Evolutionary conservation across 495 filamentous ascomycete species (phyloP), one percentile per base, ranked within the genome.

Genomic region (Astrothelium subdiscretum): DNA sequence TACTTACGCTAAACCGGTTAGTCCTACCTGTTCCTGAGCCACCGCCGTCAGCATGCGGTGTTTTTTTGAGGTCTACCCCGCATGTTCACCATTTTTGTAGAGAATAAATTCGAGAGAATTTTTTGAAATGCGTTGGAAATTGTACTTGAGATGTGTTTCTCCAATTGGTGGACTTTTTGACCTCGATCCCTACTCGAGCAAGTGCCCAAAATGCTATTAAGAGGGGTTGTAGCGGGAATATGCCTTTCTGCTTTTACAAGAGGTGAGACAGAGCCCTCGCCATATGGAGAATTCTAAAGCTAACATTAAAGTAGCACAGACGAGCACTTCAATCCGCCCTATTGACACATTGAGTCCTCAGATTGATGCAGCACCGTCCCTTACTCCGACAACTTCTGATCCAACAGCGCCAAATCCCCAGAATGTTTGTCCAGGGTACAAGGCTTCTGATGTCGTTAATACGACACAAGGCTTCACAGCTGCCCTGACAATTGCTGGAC

Each of bases 371-470:
- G 57, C 57, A n/a, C 68, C 68, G 1, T 66, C 43, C 31, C 35
- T 68, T 32, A 65, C 60, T 1, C 63, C 68, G n/a, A 66, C 59
- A 10, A 42, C 66, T 52, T 32, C 31, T 24, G 63, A 70, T 58
- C 60, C 62, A 15, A 61, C 57, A 2, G 68, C 68, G 13, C 68
- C 68, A 11, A 42, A 68, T 52, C 12, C 68, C 5, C 66, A 70
- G 32, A 22, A 59, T 54, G 60, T 40, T 10, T 70, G 67, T 35
- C 67, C 67, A 1, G 67, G 67, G 3, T 69, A 69, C 57, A 63
- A 24, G 29, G 67, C 67, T 32, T 64, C 44, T 27, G 59, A 63
- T 57, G 32, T 63, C 10, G 51, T 24, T 1, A 27, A 69, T 18
- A 65, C 44, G 0, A 22, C 58, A 13, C 13, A 15, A 26, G 67